Conservation (phyloP, 495 filamentous ascomycete species). For the Neurospora terricola region DNA sequence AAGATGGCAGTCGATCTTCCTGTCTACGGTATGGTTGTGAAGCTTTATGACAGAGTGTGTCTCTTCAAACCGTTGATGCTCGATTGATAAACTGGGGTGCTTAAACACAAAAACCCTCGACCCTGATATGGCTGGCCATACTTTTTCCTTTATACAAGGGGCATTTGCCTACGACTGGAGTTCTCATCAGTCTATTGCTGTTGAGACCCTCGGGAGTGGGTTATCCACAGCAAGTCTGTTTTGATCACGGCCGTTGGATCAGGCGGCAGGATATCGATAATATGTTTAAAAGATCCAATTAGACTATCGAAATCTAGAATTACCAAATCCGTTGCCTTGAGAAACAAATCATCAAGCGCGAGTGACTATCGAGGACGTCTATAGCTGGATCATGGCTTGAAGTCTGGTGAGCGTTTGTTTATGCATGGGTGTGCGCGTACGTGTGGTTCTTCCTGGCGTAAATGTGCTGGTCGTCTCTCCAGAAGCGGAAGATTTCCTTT, state of each 20-base stretch:
- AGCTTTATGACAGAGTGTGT: background rate
- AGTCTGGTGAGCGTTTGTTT: background rate
- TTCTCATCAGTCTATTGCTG: background rate
- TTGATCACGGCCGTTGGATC: background rate
- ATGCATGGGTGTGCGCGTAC: background rate
- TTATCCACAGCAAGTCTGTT: background rate
- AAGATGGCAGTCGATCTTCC: background rate
- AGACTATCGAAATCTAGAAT: background rate
- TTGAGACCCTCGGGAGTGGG: background rate
- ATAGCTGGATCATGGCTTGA: background rate
- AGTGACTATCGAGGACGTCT: background rate
- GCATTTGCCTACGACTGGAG: background rate
- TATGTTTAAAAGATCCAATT: background rate
- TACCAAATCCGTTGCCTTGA: background rate
- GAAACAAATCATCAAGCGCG: background rate
- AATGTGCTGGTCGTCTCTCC: background rate
- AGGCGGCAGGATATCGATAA: background rate
- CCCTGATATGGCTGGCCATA: background rate
- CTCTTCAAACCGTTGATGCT: background rate
- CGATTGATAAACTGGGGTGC: background rate
- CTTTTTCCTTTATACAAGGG: background rate
- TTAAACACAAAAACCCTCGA: background rate
- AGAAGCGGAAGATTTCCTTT: background rate
- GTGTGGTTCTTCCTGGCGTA: background rate
- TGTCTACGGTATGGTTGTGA: background rate